A percentile compares a stretch with the other conserved stretches of the same genome.
Evolutionary conservation across 208 protist species (phyloP).

Genomic region (Trypanosoma scelopori): DNA sequence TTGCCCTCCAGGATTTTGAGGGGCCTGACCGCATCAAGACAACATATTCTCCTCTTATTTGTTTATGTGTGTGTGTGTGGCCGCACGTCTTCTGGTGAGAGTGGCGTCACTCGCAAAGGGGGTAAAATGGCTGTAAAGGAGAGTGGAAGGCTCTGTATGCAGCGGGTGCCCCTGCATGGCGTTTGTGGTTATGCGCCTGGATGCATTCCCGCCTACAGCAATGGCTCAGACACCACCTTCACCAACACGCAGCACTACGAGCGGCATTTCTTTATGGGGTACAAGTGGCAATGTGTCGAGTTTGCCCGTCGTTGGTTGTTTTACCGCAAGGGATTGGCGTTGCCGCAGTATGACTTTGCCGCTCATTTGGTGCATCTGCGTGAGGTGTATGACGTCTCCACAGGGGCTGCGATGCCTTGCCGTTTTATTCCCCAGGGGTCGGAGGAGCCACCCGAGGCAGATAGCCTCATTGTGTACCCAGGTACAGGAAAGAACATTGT

Average conservation of each 20-base stretch:
- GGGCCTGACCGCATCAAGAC: no score
- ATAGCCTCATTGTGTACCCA: slow-evolving; percentile 81
- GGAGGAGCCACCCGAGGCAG: slow-evolving; percentile 37
- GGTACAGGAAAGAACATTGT: slow-evolving; percentile 53
- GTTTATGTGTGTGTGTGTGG: slow-evolving; percentile 3
- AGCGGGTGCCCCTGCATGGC: slow-evolving; percentile 33
- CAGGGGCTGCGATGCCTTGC: slow-evolving; percentile 45
- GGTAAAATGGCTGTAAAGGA: slow-evolving; percentile 1
- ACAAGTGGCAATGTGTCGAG: slow-evolving; percentile 89
- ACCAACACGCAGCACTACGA: slow-evolving; percentile 42
- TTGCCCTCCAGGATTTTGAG: no score
- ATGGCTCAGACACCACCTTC: slow-evolving; percentile 51
- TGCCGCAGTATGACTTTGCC: slow-evolving; percentile 34
- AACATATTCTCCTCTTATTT: no score
- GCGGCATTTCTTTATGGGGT: slow-evolving; percentile 71
- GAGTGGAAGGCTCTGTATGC: background rate
- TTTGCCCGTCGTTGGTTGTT: slow-evolving; percentile 82
- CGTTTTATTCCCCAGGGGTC: slow-evolving; percentile 56
- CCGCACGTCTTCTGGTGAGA: no score
- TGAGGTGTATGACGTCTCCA: slow-evolving; percentile 21
- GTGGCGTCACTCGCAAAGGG: no score
- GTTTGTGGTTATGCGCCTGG: slow-evolving; percentile 59
- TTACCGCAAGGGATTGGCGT: slow-evolving; percentile 52
- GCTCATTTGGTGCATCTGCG: slow-evolving; percentile 14
- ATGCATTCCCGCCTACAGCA: slow-evolving; percentile 72